phyloP scores from a whole-genome alignment of 257 asterid genomes.

The Datura wrightii region DNA sequence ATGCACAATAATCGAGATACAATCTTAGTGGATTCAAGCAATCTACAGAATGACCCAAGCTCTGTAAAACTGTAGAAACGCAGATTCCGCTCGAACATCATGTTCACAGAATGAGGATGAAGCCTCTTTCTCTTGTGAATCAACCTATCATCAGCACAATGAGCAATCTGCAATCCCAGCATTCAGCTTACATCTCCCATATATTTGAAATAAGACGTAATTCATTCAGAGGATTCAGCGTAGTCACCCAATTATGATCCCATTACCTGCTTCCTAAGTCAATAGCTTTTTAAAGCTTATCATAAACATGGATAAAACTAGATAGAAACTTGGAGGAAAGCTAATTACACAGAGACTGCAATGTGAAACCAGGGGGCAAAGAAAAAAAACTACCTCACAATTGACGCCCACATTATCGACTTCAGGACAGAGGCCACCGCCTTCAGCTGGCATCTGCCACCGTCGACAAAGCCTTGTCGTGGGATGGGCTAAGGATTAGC shows the following conservation, averaged over 20 bases:
- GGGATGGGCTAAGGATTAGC: slow-evolving; percentile 29
- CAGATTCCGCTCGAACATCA: background rate
- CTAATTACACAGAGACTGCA: background rate
- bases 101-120: background rate
- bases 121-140: background rate
- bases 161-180: background rate
- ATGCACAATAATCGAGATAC: background rate
- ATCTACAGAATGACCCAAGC: background rate
- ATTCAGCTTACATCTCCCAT: background rate
- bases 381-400: slow-evolving; percentile 39
- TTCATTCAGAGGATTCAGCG: slow-evolving; percentile 5
- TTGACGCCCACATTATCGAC: slow-evolving; percentile 31
- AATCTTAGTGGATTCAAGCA: background rate
- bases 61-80: background rate
- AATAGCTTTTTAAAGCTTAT: background rate
- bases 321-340: background rate
- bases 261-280: slow-evolving; percentile 10
- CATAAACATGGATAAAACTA: background rate
- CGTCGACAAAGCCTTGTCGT: slow-evolving; percentile 34
- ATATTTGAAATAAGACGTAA: background rate
- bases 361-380: background rate
- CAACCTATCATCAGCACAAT: background rate
- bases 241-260: slow-evolving; percentile 14
- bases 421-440: slow-evolving; percentile 32
- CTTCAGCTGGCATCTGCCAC: slow-evolving; percentile 28